Evolutionary conservation across 2,329 filamentous ascomycete genomes (phyloP), one percentile per base, ranked within the genome.

Genomic region (Aspergillus costaricaensis): DNA sequence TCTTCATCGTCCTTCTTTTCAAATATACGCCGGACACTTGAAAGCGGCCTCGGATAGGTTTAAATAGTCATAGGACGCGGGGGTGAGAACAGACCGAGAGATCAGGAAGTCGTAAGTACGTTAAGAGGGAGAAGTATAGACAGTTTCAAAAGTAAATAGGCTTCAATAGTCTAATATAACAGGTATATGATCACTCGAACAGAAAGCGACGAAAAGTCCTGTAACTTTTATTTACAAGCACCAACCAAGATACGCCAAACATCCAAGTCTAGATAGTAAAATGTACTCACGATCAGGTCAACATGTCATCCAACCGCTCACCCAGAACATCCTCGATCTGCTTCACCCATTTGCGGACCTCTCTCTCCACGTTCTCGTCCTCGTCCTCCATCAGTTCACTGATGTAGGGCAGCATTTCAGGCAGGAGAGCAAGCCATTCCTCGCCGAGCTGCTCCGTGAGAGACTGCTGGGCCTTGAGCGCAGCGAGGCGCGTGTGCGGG

Each of bases 371-470:
- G 27, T 85, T 83, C 79, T 98, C 95, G 72, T 98, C 93, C 67
- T 98, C 95, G 74, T 99, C 95, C 73, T 99, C 95, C 79, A 96
- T 90, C 71, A 96, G 77, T 80, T 99, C 95, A 71, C 91, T 96
- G 69, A 99, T 96, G 65, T 94, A 91, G 19, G 96, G 94, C 74
- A 99, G 79, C 90, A 97, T 98, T 83, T 99, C 95, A 0, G 94
- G 92, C 72, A 98, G 76, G 80, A 96, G 85, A 1, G 88, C 86
- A 61, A 99, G 79, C 95, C 95, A 99, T 73, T 99, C 95, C 75
- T 98, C 93, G 61, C 93, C 93, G 25, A 98, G 79, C 51, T 86
- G 83, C 67, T 90, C 87, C 12, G 92, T 96, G 64, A 98, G 81
- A 14, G 84, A 85, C 72, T 92, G 89, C 79, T 98, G 87, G 67